Evolutionary conservation across 2,329 filamentous ascomycete species (phyloP), one percentile per base, ranked within the genome.

Genomic region (Dactylonectria macrodidyma): DNA sequence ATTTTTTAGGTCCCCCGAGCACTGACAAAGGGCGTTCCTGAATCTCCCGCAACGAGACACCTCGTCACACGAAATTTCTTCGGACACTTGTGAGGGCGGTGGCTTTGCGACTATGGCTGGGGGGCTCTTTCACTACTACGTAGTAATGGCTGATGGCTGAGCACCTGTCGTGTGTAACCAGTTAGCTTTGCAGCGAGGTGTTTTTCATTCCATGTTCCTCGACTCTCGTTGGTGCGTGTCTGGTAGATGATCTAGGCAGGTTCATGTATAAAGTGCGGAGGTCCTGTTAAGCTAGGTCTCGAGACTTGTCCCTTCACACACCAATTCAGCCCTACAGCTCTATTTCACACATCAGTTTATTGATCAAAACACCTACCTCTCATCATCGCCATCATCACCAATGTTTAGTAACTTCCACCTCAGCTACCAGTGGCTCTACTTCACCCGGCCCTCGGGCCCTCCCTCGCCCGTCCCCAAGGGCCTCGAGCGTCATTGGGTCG

Each of bases 401-500:
- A 77, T 77, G 75, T 68, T 67, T 62, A 71, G 41, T 19, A 52
- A 75, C 12, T 68, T 77, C 4, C 57, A 77, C 47, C 71, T 76
- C 51, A 77, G 68, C 34, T 77, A 75, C 11, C 56, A 75, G 50
- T 77, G 74, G 75, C 70, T 77, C 58, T 30, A 67, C 59, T 77
- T 69, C 34, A 71, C 69, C 19, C 64, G 73, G 51, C 75, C 75
- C n/a, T 68, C 71, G 19, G 74, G 72, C 4, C 64, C 70, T 36
- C 68, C 71, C 4, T 65, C 62, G 19, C 68, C 69, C 3, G 59
- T 67, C 1, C 86, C 85, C 0, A 22, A 75, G 1, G 81, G 81
- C 6, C 80, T 88, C 54, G 79, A 81, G 62, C 81, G 85, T 10
- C 78, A 77, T 51, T 86, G 82, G 75, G 76, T 88, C 59, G 68